Base-by-base conservation (phyloP, 441 rosid genomes). In the Gossypium schwendimanii region DNA sequence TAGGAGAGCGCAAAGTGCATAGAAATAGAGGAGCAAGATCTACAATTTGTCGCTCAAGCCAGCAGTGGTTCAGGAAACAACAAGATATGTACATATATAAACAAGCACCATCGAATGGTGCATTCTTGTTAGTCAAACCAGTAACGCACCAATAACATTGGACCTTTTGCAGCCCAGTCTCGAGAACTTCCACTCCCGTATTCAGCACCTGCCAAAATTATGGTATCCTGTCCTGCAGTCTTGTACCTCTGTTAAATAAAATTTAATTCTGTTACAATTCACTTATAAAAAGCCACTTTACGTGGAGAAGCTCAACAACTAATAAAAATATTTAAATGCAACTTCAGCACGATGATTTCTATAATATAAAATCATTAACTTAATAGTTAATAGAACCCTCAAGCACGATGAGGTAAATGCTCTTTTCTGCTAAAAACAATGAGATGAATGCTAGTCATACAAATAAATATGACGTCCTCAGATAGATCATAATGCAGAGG, bases 161-260 rank as follows among this genome's bases (percentile, higher is more conserved):
- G 97, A 76, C 98, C 98, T 91, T 93, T 93, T 55, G 98, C 98
- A 73, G 98, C 98, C 98, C 98, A 93, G 79, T 91, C 98, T 17
- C 97, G 93, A 73, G 98, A 93, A 79, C 98, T 93, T 78, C 98
- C 98, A 79, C 97, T 88, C 63, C 97, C 98, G 77, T 91, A 93
- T 81, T 93, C 98, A 5, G 97, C 94, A 69, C 98, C 96, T 14
- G 98, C 97, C 85, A 93, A 80, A 70, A 93, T 87, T 65, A 93
- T 73, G 33, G 94, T 93, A 65, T 82, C 88, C 0, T 78, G 86
- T 23, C 94, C 97, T 72, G 89, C 93, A 36, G 76, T 84, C 84
- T 84, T 91, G 90, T 91, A 89, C 73, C 78, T 86, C 94, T 87
- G 89, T 71, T 70, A 26, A 73, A 72, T 71, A 41, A 4, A 58